Base-by-base conservation (phyloP, 2,329 filamentous ascomycete genomes). In the Raffaelea albimanens region DNA sequence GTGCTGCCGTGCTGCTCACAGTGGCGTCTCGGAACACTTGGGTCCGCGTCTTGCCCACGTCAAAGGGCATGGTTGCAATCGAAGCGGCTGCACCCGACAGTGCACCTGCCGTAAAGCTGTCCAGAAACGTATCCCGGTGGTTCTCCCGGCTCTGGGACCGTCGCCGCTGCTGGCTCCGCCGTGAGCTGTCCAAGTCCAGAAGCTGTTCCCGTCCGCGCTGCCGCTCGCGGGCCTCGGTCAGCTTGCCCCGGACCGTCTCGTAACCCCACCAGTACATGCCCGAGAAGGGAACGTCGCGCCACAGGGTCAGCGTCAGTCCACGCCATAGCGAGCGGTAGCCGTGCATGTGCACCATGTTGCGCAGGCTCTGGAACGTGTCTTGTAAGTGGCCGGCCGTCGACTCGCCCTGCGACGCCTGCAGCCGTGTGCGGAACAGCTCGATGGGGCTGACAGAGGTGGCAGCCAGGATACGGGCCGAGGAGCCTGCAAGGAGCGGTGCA, bases 201-300 rank as follows among this genome's bases (percentile, higher is more conserved):
- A 41, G 23, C 9, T 38, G 43, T 1, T 61, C 57, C 33, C 68
- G 66, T 1, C 72, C 73, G 22, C 68, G 63, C 21, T 65, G 61
- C 44, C 69, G 67, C 60, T 75, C 78, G 54, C 89, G 81, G 43
- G 79, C 66, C 56, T 90, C 82, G 1, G 82, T 84, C 49, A 97
- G 66, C 45, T 70, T 68, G 21, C 82, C 80, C 46, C 89, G 81
- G 47, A 91, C 82, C 18, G 78, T 81, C 68, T 98, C 93, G 62
- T 98, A 98, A 13, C 93, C 91, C 82, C 86, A 94, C 93, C 93
- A 98, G 69, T 98, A 98, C 40, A 98, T 77, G 3, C 86, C 93
- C 1, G 91, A 97, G 60, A 98, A 98, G 0, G 93, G 93, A 0
- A 97, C 93, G 61, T 98, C 93, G 53, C 93, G 78, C 93, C 93